Evolutionary conservation across 2,329 filamentous ascomycete species (phyloP), one percentile per base, ranked within the genome.

Genomic region (Aspergillus sp.): DNA sequence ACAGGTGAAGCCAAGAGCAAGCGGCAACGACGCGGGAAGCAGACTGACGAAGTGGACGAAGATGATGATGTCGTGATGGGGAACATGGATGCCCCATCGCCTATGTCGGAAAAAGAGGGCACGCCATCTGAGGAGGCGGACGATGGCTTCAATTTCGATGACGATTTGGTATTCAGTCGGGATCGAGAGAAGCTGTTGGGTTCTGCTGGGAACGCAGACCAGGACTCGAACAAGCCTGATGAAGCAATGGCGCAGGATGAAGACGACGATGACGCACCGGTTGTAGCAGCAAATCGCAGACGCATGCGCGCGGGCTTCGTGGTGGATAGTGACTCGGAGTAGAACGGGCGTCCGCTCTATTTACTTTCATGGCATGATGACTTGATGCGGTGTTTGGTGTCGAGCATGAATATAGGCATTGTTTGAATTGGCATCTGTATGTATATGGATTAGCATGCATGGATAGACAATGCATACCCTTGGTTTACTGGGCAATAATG

Each of bases 311-410:
- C 70, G 23, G 77, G 76, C 3, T 78, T 80, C 64, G 73, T 79
- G 32, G 69, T 80, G 60, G 77, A 79, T 13, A 78, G 76, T 60
- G 77, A 80, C 57, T 79, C 77, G 4, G 77, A 80, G 61, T 80
- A 70, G 64, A 47, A 13, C 47, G 50, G 41, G 53, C 58, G 51
- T 62, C 62, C 56, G 41, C 8, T 51, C 42, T 21, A 48, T 39
- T 15, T 42, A 25, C 36, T 44, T 6, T 44, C 17, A 36, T 30
- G 27, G 19, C 17, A 54, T 70, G 54, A 72, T 68, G 70, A 73
- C 57, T 52, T 69, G 57, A 73, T 68, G 70, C 64, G 67, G 69
- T 65, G 66, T 71, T 70, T 61, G 49, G 61, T 44, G 41, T 44
- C 41, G 19, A 17, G 15, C 25, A 50, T 50, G 27, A 27, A 50